Percentiles rank a stretch among this genome's conserved stretches.
Conservation (phyloP, 2,329 filamentous ascomycete genomes). For the Botrytis deweyae region DNA sequence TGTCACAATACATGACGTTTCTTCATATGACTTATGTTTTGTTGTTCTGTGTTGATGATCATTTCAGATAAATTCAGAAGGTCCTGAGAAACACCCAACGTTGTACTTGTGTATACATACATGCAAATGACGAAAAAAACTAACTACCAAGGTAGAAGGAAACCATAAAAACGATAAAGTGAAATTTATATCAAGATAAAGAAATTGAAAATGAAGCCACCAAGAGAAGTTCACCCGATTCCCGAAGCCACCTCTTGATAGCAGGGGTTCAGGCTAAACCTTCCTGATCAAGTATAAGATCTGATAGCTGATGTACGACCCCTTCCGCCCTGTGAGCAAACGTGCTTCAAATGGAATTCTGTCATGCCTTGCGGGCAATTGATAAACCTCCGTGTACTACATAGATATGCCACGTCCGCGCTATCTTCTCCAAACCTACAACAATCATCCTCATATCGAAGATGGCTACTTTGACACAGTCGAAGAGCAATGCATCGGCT, state of each 20-base stretch:
- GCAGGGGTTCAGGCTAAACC: constrained; percentile 14
- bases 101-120: background rate
- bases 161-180: background rate
- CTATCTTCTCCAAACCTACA: background rate
- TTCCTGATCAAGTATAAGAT: constrained; percentile 18
- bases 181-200: background rate
- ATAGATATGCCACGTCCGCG: constrained; percentile 10
- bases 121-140: background rate
- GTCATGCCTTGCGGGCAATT: background rate
- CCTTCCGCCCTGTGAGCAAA: constrained; percentile 5
- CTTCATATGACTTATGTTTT: background rate
- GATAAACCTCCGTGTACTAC: constrained; percentile 11
- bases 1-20: background rate
- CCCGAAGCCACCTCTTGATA: constrained; percentile 10
- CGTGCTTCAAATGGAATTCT: background rate
- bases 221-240: constrained; percentile 3
- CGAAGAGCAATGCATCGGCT: constrained; percentile 21
- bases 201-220: background rate
- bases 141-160: background rate
- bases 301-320: constrained; percentile 18
- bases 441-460: constrained; percentile 14
- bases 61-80: background rate
- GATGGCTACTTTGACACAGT: constrained; percentile 10
- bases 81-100: background rate
- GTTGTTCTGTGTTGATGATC: background rate